Percentiles rank a stretch among this genome's conserved stretches.
These are phyloP conservation scores for Cordyceps pruinosa DNA, from an alignment of 2,329 filamentous ascomycete species.

Conservation along the genomic window DNA sequence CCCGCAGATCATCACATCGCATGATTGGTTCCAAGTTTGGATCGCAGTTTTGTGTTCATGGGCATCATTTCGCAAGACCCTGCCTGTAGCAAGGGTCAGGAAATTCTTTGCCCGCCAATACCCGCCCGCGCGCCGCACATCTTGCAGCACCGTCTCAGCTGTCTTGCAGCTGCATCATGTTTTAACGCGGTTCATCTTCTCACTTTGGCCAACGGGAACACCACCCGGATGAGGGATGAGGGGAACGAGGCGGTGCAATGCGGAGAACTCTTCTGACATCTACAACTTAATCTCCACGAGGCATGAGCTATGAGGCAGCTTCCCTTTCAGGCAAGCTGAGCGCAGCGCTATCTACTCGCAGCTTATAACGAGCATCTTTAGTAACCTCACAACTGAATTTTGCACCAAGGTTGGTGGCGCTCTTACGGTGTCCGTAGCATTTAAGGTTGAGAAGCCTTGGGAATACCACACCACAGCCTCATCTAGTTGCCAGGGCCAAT, in stretches of 20 bases:
- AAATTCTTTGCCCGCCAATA: background rate
- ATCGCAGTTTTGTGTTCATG: background rate
- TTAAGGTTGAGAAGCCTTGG: background rate
- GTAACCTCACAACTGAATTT: no score
- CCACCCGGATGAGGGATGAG: slow-evolving; percentile 1
- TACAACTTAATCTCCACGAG: background rate
- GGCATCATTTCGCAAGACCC: background rate
- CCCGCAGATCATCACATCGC: background rate
- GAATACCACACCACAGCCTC: background rate
- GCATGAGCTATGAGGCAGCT: background rate
- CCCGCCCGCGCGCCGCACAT: background rate
- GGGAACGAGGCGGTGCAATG: slow-evolving; percentile 7
- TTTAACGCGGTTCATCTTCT: background rate
- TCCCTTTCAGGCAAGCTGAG: background rate
- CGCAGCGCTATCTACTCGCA: background rate
- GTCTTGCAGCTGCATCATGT: background rate
- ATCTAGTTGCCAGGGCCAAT: background rate
- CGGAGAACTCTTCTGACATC: slow-evolving; percentile 1
- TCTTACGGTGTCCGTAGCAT: background rate
- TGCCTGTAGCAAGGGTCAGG: background rate
- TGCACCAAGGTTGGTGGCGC: background rate
- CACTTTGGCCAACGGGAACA: background rate
- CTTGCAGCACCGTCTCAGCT: background rate
- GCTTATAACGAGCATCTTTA: background rate
- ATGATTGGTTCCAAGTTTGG: background rate